A percentile compares a stretch with the other conserved stretches of the same genome.
Conservation (phyloP, 2,329 filamentous ascomycete genomes). For the Curvularia sp. region DNA sequence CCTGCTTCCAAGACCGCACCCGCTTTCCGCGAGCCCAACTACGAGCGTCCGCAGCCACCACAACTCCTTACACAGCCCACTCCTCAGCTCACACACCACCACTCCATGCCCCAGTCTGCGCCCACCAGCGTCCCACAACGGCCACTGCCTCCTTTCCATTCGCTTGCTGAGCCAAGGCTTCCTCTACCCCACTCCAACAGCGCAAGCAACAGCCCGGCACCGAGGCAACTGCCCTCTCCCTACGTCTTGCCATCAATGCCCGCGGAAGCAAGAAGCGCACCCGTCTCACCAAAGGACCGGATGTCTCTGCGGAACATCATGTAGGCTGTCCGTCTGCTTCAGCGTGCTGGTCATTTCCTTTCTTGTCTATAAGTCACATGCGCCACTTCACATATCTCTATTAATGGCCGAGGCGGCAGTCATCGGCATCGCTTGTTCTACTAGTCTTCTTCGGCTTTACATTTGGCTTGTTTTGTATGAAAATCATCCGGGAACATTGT, state of each 20-base stretch:
- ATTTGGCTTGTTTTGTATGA: slow-evolving; percentile 12
- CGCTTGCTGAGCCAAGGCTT: slow-evolving; percentile 44
- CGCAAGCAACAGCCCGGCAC: slow-evolving; percentile 35
- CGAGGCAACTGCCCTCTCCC: slow-evolving; percentile 44
- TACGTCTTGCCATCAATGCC: slow-evolving; percentile 32
- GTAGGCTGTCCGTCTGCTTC: slow-evolving; percentile 38
- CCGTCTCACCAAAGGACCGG: slow-evolving; percentile 44
- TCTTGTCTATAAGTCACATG: slow-evolving; percentile 26
- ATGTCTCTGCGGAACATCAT: slow-evolving; percentile 48
- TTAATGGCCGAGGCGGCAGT: slow-evolving; percentile 24
- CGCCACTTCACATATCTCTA: slow-evolving; percentile 25
- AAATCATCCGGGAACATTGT: slow-evolving; percentile 18
- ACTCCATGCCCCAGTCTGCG: slow-evolving; percentile 41
- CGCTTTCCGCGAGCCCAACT: slow-evolving; percentile 36
- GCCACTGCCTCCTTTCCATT: slow-evolving; percentile 44
- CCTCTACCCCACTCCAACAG: slow-evolving; percentile 33
- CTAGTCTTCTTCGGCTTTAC: slow-evolving; percentile 9
- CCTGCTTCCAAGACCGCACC: slow-evolving; percentile 19
- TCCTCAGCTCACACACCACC: slow-evolving; percentile 42
- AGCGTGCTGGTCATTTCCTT: slow-evolving; percentile 31
- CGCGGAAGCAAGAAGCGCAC: slow-evolving; percentile 40
- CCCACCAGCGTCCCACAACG: slow-evolving; percentile 36
- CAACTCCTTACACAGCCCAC: slow-evolving; percentile 46
- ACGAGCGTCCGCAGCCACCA: slow-evolving; percentile 38
- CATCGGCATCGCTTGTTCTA: slow-evolving; percentile 24